Base-by-base conservation (phyloP, 2,329 filamentous ascomycete species). In the Xylaria multiplex region DNA sequence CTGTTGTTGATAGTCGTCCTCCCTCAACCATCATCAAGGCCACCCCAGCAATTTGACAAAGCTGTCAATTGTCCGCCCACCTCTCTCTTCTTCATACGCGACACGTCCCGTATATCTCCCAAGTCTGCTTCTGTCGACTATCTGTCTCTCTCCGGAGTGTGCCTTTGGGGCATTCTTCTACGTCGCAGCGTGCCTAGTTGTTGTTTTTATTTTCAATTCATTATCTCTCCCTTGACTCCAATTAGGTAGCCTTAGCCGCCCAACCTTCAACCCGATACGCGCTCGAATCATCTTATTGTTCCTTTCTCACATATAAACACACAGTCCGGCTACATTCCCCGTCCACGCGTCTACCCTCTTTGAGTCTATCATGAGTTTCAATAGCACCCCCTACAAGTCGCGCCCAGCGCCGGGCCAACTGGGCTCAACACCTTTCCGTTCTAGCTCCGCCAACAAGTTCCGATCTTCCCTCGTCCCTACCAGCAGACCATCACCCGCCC, bases 401-500 rank as follows among this genome's bases (percentile, higher is more conserved):
- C 72, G 75, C 62, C 71, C 74, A 19, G 62, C 71, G 6, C 69
- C 74, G 62, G 72, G 73, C 56, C 70, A 76, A 48, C 73, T 69
- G 55, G 74, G 75, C 52, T 75, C 75, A 35, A 73, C 75, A 40
- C 75, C 74, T 30, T 73, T 76, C 65, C 70, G 73, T 42, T 73
- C 75, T 48, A 68, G 69, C 52, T 72, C 71, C 24, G 54, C 73
- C 19, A 76, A 43, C 62, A 73, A 72, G 62, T 78, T 77, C 61
- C 71, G 73, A 50, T 78, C 76, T n/a, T 78, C 76, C 14, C 75
- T 78, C 49, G 75, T 77, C 5, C 75, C 76, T 27, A 72, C 74
- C 68, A 72, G 61, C 58, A 71, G 70, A 52, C 64, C 71, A 48
- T 72, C 74, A 14, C 72, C 75, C 32, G 68, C 59, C 35, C 75